Percentiles rank a stretch among this genome's conserved stretches.
Conservation (phyloP, 768 basidiomycete species). For the Russula dissimulans region DNA sequence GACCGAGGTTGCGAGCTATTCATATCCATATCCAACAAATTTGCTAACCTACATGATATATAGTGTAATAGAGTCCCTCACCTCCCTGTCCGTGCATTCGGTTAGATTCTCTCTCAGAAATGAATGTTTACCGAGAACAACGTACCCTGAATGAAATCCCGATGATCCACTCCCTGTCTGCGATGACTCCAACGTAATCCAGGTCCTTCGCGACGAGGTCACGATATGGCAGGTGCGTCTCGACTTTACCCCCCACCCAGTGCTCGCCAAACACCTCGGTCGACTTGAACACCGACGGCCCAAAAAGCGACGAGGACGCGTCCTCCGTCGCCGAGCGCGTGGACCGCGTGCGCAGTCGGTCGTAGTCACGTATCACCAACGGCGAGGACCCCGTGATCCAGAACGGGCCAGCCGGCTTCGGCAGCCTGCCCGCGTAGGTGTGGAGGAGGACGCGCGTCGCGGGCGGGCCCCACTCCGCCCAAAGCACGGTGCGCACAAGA, state of each 20-base stretch:
- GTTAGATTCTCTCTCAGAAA: background rate
- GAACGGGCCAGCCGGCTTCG: constrained; percentile 1
- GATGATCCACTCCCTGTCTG: constrained; percentile 12
- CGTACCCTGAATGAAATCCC: constrained; percentile 1
- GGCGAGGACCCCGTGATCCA: constrained; percentile 4
- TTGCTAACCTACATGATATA: constrained; percentile 5
- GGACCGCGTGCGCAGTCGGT: background rate
- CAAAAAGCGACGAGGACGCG: background rate
- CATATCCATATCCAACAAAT: too few relatives aligned
- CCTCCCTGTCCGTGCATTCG: background rate
- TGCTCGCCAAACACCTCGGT: background rate
- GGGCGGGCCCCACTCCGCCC: constrained; percentile 8
- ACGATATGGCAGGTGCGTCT: constrained; percentile 6
- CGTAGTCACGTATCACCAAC: constrained; percentile 9
- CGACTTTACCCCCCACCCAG: background rate
- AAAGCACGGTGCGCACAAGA: background rate
- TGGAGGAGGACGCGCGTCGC: background rate
- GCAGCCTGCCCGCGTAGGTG: background rate
- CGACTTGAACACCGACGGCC: background rate
- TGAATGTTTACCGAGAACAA: background rate
- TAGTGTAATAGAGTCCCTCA: background rate
- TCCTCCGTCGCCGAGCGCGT: background rate
- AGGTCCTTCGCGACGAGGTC: background rate
- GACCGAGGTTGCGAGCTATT: too few relatives aligned
- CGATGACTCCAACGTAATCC: background rate